These are phyloP conservation scores for Podospora tetraspora DNA, from an alignment of 495 filamentous ascomycete species.

Conservation along the genomic window DNA sequence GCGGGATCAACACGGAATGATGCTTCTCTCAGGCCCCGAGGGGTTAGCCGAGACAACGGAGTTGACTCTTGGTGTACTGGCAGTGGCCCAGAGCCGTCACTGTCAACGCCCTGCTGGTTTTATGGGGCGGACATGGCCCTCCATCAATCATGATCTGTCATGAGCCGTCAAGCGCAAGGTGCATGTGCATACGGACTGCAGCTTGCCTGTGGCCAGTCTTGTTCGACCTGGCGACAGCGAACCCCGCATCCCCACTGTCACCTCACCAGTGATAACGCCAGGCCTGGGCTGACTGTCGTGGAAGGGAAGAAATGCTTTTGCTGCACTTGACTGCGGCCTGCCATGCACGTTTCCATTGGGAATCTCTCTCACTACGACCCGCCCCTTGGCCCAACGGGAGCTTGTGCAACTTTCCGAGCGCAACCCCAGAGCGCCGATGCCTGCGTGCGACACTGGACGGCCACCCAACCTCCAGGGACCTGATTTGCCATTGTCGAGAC, in stretches of 20 bases:
- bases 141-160: neutral
- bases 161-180: neutral
- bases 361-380: neutral
- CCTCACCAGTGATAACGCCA: neutral
- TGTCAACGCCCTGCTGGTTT: neutral
- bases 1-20: too few relatives aligned
- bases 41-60: too few relatives aligned
- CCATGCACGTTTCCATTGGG: neutral
- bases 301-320: neutral
- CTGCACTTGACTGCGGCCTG: neutral
- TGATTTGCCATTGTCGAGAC: neutral
- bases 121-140: neutral
- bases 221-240: neutral
- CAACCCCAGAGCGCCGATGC: neutral
- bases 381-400: neutral
- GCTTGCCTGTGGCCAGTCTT: neutral
- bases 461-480: neutral
- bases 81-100: neutral
- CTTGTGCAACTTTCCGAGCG: neutral
- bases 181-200: neutral
- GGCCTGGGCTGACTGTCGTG: neutral
- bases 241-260: neutral
- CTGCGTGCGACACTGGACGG: neutral
- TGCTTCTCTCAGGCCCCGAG: too few relatives aligned
- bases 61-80: neutral